Conservation (phyloP, 2,329 filamentous ascomycete species). For the Colletotrichum sp. region DNA sequence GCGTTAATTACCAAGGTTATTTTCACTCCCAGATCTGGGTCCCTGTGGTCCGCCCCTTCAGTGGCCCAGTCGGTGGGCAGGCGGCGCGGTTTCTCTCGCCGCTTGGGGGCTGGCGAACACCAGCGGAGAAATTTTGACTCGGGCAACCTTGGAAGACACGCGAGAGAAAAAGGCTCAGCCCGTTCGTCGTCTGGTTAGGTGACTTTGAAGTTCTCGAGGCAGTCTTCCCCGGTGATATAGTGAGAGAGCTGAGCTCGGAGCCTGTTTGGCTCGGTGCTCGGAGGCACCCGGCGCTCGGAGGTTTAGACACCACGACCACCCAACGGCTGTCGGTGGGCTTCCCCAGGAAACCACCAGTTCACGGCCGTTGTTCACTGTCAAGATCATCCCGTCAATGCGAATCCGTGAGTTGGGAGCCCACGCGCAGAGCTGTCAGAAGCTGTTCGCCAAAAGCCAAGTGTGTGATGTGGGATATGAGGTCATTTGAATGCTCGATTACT, state of each 20-base stretch:
- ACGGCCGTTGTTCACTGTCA: neutral
- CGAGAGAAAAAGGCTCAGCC: neutral
- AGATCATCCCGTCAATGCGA: neutral
- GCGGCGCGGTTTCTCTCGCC: neutral
- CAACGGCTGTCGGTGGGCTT: neutral
- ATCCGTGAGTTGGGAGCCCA: neutral
- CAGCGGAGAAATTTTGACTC: neutral
- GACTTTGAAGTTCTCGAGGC: neutral
- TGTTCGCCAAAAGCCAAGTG: neutral
- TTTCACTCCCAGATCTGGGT: neutral
- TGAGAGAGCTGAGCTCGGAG: neutral
- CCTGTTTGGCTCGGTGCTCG: neutral
- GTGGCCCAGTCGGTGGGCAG: neutral
- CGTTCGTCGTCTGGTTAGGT: neutral
- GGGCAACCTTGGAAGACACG: neutral
- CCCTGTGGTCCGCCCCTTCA: neutral
- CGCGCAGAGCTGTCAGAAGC: neutral
- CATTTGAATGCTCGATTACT: constrained; percentile 14
- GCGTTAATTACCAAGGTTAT: neutral
- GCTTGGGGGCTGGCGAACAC: neutral
- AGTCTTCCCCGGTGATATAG: neutral
- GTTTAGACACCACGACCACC: neutral
- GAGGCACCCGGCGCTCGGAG: neutral
- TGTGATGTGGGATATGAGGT: neutral
- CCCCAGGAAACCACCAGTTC: neutral